Evolutionary conservation across 208 protist species (phyloP), one percentile per base, ranked within the genome.

Genomic region (Vickermania spadyakhi): DNA sequence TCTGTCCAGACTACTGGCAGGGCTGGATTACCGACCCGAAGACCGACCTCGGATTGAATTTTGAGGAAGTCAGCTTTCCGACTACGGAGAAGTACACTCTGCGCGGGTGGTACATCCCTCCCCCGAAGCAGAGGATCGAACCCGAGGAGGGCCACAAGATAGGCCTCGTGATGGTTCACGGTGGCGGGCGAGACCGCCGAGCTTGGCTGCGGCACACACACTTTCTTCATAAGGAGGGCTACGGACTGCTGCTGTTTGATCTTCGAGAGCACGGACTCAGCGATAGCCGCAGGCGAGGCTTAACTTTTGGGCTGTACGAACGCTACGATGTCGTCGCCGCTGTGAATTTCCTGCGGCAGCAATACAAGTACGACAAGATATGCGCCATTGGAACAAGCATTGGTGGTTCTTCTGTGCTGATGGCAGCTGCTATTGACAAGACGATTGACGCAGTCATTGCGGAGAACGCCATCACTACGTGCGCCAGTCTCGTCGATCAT

Each of bases 301-400:
- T 95, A 52, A 88, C 75, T 14, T 96, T 87, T 58, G 91, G 91
- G 31, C 93, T 96, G 56, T 81, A 81, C 56, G 91, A 96, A 64
- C 76, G 86, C 41, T 86, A 83, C 58, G 91, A 96, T 63, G 91
- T 96, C 0, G 62, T 91, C 2, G 77, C 84, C 1, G 91, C 91
- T 7, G 88, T 79, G 41, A 57, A 81, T 14, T 84, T 81, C 41
- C 83, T 94, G 83, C 68, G 79, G 52, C 62, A 72, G 28, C 56
- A 52, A 22, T 87, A 80, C 70, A 81, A 77, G 18, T 86, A 89
- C 69, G 66, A 73, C 50, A 68, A 68, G 14, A 75, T 96, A 27
- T 90, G 81, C 41, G 91, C 82, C 7, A 86, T 96, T 68, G 91
- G 91, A 18, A 96, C 91, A 7, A 92, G 82, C 49, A 84, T 96